phyloP scores from a whole-genome alignment of 2,329 filamentous ascomycete genomes.

The Pestalotiopsis sp. region DNA sequence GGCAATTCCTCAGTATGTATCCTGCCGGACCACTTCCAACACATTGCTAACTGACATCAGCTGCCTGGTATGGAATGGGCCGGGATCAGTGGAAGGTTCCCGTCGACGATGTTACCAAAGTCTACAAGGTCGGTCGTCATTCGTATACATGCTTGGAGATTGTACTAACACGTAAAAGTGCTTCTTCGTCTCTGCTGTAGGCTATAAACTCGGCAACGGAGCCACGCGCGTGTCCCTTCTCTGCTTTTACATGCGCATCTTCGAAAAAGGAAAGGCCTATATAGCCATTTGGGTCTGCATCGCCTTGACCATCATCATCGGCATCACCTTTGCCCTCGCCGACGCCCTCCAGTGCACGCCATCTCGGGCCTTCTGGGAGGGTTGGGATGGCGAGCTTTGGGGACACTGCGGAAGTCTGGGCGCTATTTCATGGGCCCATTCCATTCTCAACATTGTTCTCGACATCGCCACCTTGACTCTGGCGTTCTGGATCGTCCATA shows the following conservation, averaged over 20 bases:
- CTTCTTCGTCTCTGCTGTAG: conserved; percentile 3
- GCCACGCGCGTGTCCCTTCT: not conserved
- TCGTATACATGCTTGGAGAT: not conserved
- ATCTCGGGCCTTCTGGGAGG: not conserved
- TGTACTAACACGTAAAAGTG: not conserved
- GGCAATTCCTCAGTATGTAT: conserved; percentile 1
- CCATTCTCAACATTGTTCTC: conserved; percentile 5
- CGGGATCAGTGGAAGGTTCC: conserved; percentile 4
- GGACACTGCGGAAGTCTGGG: not conserved
- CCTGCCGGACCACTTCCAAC: too few species aligned
- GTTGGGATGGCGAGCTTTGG: conserved; percentile 5
- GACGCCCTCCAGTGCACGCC: conserved; percentile 2
- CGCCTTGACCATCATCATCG: not conserved
- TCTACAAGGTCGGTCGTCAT: not conserved
- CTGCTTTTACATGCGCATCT: conserved; percentile 2
- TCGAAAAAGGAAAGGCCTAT: not conserved
- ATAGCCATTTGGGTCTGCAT: not conserved
- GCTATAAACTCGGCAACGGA: conserved; percentile 1
- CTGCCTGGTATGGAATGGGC: conserved; percentile 4
- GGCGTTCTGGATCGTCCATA: conserved; percentile 6
- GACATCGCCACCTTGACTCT: not conserved
- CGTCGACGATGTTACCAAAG: conserved; percentile 1
- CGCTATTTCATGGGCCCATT: conserved; percentile 6
- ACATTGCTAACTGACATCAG: not conserved
- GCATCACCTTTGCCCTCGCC: not conserved